A percentile compares a stretch with the other conserved stretches of the same genome.
These are phyloP conservation scores for Euphorbia lathyris DNA, from an alignment of 345 rosid genomes.

Conservation along the genomic window DNA sequence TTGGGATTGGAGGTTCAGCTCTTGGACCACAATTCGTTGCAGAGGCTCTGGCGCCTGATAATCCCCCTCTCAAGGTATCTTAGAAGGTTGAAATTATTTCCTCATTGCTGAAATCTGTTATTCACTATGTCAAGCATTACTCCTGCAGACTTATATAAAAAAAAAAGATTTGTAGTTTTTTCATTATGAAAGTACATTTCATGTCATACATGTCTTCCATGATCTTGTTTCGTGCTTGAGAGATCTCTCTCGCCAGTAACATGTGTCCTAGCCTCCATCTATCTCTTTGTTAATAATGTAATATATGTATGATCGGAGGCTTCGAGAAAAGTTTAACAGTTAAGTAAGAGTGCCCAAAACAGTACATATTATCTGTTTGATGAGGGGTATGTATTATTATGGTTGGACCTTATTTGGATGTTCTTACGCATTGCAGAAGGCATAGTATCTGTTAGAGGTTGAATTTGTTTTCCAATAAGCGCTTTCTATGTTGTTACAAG, in stretches of 20 bases:
- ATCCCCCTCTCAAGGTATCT: constrained; percentile 88
- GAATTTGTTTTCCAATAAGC: too few species aligned
- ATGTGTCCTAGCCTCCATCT: not conserved
- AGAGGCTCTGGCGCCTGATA: constrained; percentile 95
- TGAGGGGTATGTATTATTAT: too few species aligned
- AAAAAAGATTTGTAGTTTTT: not conserved
- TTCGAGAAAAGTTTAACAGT: not conserved
- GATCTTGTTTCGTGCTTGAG: not conserved
- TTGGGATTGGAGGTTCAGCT: constrained; percentile 98
- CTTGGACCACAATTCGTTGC: constrained; percentile 98
- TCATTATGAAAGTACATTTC: too few species aligned
- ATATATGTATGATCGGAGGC: not conserved
- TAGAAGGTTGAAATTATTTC: not conserved
- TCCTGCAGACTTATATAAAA: not conserved
- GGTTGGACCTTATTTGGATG: too few species aligned
- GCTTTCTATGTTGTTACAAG: too few species aligned
- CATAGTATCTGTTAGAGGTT: too few species aligned
- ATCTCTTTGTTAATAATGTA: not conserved
- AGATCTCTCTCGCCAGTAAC: not conserved
- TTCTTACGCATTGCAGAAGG: too few species aligned
- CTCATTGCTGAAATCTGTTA: not conserved
- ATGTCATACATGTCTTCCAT: not conserved
- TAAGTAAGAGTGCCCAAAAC: not conserved
- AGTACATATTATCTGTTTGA: not conserved
- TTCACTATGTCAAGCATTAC: not conserved